phyloP scores from a whole-genome alignment of 306 rosid genomes.

The Rubus idaeus region DNA sequence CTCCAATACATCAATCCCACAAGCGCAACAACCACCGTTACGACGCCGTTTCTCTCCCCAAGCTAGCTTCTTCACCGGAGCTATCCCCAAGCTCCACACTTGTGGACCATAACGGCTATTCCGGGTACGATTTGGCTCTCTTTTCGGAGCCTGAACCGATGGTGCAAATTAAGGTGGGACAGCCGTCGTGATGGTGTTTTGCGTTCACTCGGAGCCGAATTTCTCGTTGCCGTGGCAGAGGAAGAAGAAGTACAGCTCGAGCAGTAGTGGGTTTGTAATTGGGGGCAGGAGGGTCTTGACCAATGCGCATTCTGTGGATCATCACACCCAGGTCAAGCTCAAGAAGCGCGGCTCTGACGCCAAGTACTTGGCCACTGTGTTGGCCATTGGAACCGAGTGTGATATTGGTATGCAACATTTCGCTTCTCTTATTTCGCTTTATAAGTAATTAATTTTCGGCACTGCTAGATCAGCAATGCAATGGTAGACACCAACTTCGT shows the following conservation, averaged over 20 bases:
- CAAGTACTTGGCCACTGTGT: slow-evolving; percentile 80
- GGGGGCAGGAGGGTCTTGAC: slow-evolving; percentile 65
- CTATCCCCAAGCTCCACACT: slow-evolving; percentile 14
- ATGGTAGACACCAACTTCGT: not conserved
- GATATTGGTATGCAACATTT: slow-evolving; percentile 47
- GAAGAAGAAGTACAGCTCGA: slow-evolving; percentile 68
- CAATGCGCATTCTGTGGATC: slow-evolving; percentile 80
- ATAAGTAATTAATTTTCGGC: not conserved
- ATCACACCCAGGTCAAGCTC: slow-evolving; percentile 73
- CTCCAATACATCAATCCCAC: slow-evolving; percentile 21
- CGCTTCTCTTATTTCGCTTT: not conserved
- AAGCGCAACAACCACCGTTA: slow-evolving; percentile 6
- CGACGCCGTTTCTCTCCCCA: slow-evolving; percentile 26
- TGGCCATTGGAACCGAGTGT: slow-evolving; percentile 84
- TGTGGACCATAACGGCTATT: slow-evolving; percentile 39
- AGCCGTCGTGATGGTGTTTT: slow-evolving; percentile 77
- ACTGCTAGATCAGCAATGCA: not conserved
- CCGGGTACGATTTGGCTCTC: not conserved
- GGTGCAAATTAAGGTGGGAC: slow-evolving; percentile 38
- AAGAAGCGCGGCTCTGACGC: slow-evolving; percentile 84
- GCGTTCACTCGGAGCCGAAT: slow-evolving; percentile 80
- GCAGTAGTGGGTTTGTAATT: slow-evolving; percentile 80
- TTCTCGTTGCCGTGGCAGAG: slow-evolving; percentile 89
- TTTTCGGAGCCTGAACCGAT: slow-evolving; percentile 21
- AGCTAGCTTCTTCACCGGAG: slow-evolving; percentile 23